Evolutionary conservation across 2,329 filamentous ascomycete genomes (phyloP), one percentile per base, ranked within the genome.

Genomic region (Botrytis cinerea): DNA sequence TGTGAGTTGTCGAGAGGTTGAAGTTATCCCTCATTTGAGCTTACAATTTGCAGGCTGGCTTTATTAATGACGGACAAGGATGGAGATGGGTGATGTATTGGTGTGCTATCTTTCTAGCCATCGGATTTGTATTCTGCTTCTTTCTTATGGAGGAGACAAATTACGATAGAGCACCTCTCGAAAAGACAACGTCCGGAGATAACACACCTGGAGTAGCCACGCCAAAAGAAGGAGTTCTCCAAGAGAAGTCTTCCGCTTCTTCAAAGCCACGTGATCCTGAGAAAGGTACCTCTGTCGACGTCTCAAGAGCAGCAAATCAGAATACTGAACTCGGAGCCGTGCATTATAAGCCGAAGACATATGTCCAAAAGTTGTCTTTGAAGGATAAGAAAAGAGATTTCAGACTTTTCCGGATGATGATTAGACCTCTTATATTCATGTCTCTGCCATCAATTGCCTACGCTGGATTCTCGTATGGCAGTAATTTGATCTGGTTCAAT

Each of bases 61-160:
- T 85, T 76, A 85, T 88, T 74, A 82, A 82, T 54, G 83, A 87
- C 60, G 82, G 82, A 1, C 82, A 83, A 74, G 85, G 85, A 3
- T 88, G 86, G 86, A 75, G 83, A 71, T 88, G 86, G 85, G 83
- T 84, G 25, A 81, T 86, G 80, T 84, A 86, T 76, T 88, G 86
- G 82, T 85, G 85, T 48, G 86, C 87, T 7, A 89, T 90, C 43
- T 84, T 90, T 75, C 79, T 82, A 4, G 86, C 81, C 0, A 80
- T 85, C 1, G 83, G 81, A 16, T 85, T 87, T 54, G 77, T 89
- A 28, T 83, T 88, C 75, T 80, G 87, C 2, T 89, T 88, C 81
- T 86, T 90, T 77, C 85, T 86, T 79, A 85, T 89, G 83, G 88
- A 90, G 79, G 88, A 90, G 79, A 89, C 88, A 8, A 89, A 78